Evolutionary conservation across 108 stramenopile genomes (phyloP), one percentile per base, ranked within the genome.

Genomic region (Fragilaria crotonensis): DNA sequence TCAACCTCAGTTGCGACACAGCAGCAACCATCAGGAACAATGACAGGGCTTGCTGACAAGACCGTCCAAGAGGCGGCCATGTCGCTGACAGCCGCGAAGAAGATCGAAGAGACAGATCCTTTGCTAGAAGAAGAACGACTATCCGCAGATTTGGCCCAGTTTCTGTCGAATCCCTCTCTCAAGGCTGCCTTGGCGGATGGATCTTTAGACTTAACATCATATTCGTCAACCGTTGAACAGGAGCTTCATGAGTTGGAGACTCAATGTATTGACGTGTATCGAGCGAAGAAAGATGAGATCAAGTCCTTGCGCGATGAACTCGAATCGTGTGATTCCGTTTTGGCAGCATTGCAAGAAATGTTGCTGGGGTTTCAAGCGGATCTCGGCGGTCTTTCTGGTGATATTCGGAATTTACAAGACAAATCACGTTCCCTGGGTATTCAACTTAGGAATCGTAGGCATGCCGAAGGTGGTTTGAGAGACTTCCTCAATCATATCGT

Each of bases 361-460:
- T 70, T 98, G 22, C 78, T 96, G 33, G 96, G 97, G 4, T 99
- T 99, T 67, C 97, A 99, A 67, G 96, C 96, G 1, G 97, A 99
- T 68, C 74, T 99, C 29, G 97, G 96, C 31, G 95, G 95, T 25
- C 85, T 98, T 53, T 87, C 84, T 31, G 93, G 86, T 4, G 99
- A 99, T 54, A 98, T 99, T 65, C 83, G 86, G 36, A 78, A 89
- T 33, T 73, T 99, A 19, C 97, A 98, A 78, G 93, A 96, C 31
- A 95, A 97, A 49, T 81, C 82, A 5, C 63, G 88, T 30, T 73
- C 81, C n/a, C 73, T 97, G 66, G 93, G 79, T 0, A 64, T 88
- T 7, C 84, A 96, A 54, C 78, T 98, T 2, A 60, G 84, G 29
- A 99, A 99, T 69, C 81, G 97, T 30, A 75, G 94, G 30, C 65